Base-by-base conservation (phyloP, 768 basidiomycete species). In the Tremella yokohamensis region DNA sequence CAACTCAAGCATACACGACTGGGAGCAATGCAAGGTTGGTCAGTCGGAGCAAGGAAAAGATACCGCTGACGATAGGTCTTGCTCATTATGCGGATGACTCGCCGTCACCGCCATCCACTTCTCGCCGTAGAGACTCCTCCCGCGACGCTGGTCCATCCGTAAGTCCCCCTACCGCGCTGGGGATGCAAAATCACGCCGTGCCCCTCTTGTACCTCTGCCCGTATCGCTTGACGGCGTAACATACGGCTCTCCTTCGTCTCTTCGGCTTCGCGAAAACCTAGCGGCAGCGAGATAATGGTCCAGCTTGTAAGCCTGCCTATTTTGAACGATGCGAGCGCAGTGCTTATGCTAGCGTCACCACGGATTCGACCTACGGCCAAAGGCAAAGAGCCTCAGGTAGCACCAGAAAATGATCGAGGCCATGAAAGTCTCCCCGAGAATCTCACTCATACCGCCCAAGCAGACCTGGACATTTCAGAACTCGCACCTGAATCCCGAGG, bases 361-460 rank as follows among this genome's bases (percentile, higher is more conserved):
- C 20, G 44, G 24, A 40, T 11, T 4, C 4, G 29, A 11, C 11
- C 29, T 11, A 34, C 29, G 11, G 29, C 16, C 8, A 42, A 18
- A 11, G 54, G 44, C n/a, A 45, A 45, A 45, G n/a, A 45, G 22
- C 42, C 6, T 16, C 6, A n/a, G 8, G 15, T 8, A 18, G 22
- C 6, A 45, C 4, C n/a, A 16, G 7, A 45, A 4, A 15, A 6
- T 16, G 22, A 45, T 45, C 6, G 4, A 4, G 22, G 4, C 4
- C 6, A 6, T 45, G n/a, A 45, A 45, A 15, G 15, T 16, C 29
- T 34, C 11, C 6, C 44, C 24, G 54, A 61, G 39, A 70, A 70
- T 48, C 57, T 65, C 8, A 68, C 69, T 2, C 69, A 71, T 49
- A 68, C 66, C 29, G 58, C 64, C 38, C 62, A 66, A 55, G 57